Evolutionary conservation across 306 rosid genomes (phyloP).

Genomic region (Quercus ilex): DNA sequence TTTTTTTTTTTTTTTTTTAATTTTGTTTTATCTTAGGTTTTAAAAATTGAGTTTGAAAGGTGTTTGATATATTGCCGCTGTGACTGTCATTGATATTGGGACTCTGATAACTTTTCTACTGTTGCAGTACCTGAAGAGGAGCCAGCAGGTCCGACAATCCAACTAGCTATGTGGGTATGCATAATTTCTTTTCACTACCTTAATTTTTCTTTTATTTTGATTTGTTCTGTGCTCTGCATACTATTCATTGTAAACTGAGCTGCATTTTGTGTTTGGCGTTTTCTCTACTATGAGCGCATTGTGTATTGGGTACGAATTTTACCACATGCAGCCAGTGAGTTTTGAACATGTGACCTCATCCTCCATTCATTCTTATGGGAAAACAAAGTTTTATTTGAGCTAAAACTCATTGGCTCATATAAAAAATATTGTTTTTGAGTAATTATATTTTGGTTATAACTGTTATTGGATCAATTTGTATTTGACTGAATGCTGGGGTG

Average conservation of each 20-base stretch:
- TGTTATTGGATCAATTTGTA: neutral
- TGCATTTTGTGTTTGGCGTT: neutral
- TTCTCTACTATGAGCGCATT: too few relatives aligned
- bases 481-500: neutral
- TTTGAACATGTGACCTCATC: too few relatives aligned
- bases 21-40: neutral
- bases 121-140: conserved; percentile 49
- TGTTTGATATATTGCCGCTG: conserved; percentile 17
- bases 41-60: neutral
- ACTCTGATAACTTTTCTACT: neutral
- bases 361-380: too few relatives aligned
- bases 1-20: neutral
- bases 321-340: too few relatives aligned
- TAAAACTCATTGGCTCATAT: too few relatives aligned
- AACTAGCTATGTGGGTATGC: conserved; percentile 97
- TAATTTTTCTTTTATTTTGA: neutral
- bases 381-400: too few relatives aligned
- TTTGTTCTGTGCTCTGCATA: neutral
- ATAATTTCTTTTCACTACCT: neutral
- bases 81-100: conserved; percentile 7
- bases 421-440: neutral
- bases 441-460: neutral
- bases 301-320: too few relatives aligned
- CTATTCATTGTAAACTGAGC: neutral
- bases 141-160: conserved; percentile 48